phyloP scores from a whole-genome alignment of 2,329 filamentous ascomycete genomes.

The Penicillium hordei region DNA sequence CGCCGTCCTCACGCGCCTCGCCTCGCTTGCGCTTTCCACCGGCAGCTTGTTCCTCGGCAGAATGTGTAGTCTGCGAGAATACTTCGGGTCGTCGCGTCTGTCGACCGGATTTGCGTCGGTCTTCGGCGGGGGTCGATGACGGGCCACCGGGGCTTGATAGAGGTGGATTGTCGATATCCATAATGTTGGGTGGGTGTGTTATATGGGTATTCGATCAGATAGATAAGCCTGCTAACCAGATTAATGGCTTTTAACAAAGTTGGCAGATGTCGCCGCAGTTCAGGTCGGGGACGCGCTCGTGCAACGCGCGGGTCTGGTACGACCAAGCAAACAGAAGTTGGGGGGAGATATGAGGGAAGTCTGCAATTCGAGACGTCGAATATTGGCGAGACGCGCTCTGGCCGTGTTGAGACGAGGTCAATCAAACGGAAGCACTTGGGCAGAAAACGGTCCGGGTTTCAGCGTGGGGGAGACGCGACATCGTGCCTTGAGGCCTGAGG shows the following conservation, averaged over 20 bases:
- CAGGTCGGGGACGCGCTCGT: constrained; percentile 24
- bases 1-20: constrained; percentile 37
- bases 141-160: constrained; percentile 13
- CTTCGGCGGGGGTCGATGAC: constrained; percentile 27
- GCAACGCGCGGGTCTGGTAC: constrained; percentile 23
- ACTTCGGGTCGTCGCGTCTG: constrained; percentile 44
- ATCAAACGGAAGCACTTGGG: constrained; percentile 1
- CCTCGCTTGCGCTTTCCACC: constrained; percentile 53
- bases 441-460: constrained; percentile 4
- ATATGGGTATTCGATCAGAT: constrained; percentile 4
- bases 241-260: background rate
- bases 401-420: background rate
- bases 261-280: constrained; percentile 8
- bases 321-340: constrained; percentile 13
- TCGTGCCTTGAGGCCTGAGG: constrained; percentile 10
- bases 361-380: background rate
- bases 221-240: background rate
- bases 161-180: constrained; percentile 23
- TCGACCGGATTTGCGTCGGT: constrained; percentile 48
- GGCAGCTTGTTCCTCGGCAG: constrained; percentile 25
- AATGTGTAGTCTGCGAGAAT: constrained; percentile 41
- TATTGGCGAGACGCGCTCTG: background rate
- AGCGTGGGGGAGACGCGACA: constrained; percentile 13
- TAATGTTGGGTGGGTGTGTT: constrained; percentile 4
- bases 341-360: background rate